Percentiles rank a stretch among this genome's conserved stretches.
Evolutionary conservation across 192 early-diverging fungal genomes (phyloP).

Genomic region (Lobosporangium transversale): DNA sequence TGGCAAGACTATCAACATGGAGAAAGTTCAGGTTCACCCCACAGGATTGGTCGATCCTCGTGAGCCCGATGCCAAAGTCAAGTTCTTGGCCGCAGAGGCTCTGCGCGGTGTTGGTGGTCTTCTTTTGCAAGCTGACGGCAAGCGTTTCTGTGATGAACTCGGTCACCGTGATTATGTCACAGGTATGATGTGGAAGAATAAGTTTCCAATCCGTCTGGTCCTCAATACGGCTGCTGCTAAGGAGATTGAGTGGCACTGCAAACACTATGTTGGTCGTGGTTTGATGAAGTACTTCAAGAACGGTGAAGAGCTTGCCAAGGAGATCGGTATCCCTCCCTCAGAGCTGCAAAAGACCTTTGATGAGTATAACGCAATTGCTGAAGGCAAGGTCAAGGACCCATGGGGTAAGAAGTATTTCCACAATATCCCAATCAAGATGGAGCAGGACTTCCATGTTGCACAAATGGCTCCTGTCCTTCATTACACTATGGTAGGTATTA

Average conservation of each 20-base stretch:
- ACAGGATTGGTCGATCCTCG: slow-evolving; percentile 92
- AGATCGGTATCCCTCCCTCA: slow-evolving; percentile 67
- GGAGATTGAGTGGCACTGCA: slow-evolving; percentile 94
- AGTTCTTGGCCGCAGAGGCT: slow-evolving; percentile 96
- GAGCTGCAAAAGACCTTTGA: slow-evolving; percentile 66
- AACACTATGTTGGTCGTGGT: slow-evolving; percentile 90
- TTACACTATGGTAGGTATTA: slow-evolving; percentile 80
- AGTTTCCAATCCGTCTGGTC: slow-evolving; percentile 85
- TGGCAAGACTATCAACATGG: slow-evolving; percentile 90
- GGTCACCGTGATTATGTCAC: slow-evolving; percentile 95
- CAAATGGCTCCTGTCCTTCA: slow-evolving; percentile 85
- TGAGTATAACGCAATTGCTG: slow-evolving; percentile 68
- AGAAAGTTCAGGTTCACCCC: slow-evolving; percentile 98
- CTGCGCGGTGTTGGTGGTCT: slow-evolving; percentile 94
- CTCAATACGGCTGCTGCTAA: slow-evolving; percentile 86
- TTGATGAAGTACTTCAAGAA: slow-evolving; percentile 85
- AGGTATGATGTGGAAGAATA: slow-evolving; percentile 86
- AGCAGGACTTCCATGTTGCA: slow-evolving; percentile 71
- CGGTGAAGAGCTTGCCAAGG: slow-evolving; percentile 82
- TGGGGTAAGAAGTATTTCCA: slow-evolving; percentile 80
- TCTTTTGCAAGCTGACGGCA: slow-evolving; percentile 80
- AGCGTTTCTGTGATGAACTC: slow-evolving; percentile 93
- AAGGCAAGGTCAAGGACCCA: slow-evolving; percentile 65
- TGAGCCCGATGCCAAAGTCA: slow-evolving; percentile 90
- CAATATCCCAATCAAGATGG: slow-evolving; percentile 63